Conservation (phyloP, 768 basidiomycete species). For the Kondoa subrosea region DNA sequence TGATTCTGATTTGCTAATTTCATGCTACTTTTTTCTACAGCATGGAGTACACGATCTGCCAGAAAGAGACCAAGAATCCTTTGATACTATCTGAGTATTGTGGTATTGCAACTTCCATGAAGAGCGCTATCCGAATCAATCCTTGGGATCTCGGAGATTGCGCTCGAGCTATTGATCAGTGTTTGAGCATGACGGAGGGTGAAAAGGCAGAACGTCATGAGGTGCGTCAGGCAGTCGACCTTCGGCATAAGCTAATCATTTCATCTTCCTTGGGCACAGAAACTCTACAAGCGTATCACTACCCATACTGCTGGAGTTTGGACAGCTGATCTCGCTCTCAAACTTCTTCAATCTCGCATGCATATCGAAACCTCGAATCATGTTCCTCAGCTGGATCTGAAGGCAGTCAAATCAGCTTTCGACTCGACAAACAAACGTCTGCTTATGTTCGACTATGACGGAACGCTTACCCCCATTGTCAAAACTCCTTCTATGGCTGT, state of each 20-base stretch:
- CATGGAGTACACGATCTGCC: slow-evolving; percentile 80
- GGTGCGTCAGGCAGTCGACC: slow-evolving; percentile 27
- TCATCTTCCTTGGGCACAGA: slow-evolving; percentile 11
- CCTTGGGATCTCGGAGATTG: slow-evolving; percentile 75
- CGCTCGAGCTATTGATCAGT: slow-evolving; percentile 79
- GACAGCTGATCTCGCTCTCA: slow-evolving; percentile 76
- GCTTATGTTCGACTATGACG: slow-evolving; percentile 91
- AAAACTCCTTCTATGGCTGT: slow-evolving; percentile 75
- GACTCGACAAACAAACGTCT: slow-evolving; percentile 57
- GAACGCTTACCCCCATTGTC: slow-evolving; percentile 92
- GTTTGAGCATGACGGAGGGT: slow-evolving; percentile 57
- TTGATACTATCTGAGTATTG: slow-evolving; percentile 92
- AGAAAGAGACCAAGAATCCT: slow-evolving; percentile 64
- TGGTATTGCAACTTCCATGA: slow-evolving; percentile 88
- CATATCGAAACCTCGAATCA: slow-evolving; percentile 59
- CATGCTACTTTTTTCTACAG: not conserved
- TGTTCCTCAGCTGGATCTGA: slow-evolving; percentile 64
- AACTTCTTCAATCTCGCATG: slow-evolving; percentile 66
- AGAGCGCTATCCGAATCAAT: slow-evolving; percentile 74
- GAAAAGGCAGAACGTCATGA: slow-evolving; percentile 63
- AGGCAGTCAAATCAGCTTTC: slow-evolving; percentile 47
- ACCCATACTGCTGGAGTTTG: slow-evolving; percentile 90
- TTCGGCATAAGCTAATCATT: not conserved
- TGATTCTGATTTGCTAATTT: not conserved
- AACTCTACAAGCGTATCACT: slow-evolving; percentile 63